Base-by-base conservation (phyloP, 192 early-diverging fungal genomes). In the Podochytrium sp. region DNA sequence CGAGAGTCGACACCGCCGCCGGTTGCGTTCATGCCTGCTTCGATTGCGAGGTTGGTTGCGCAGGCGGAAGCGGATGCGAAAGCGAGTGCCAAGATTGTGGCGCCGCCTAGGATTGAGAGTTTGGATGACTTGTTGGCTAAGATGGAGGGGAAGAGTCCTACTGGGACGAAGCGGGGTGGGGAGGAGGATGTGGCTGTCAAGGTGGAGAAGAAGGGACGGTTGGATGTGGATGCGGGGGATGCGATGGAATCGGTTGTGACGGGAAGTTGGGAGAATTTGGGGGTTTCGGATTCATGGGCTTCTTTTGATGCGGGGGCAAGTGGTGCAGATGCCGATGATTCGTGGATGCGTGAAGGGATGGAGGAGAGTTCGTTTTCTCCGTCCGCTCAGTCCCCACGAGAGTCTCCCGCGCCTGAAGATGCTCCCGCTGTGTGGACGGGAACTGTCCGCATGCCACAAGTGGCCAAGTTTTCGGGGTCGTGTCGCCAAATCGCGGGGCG, bases 401-500 rank as follows among this genome's bases (percentile, higher is more conserved):
- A 65, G 75, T 18, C 3, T 20, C 74, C 65, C 3, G 47, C 63
- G 25, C 47, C 40, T n/a, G 33, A 63, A 30, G 65, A 68, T 23
- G 39, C 29, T 34, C 14, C 14, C 47, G 51, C 58, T 55, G 76
- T 91, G 29, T 93, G 92, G 92, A 68, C 78, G 23, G 92, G 92
- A 3, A 71, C 74, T 1, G 63, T 91, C 18, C 78, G 80, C 20
- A 92, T 92, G 91, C 86, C 81, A 0, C 82, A 88, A 29, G 90
- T 92, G 16, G 85, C 84, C 1, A 80, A 79, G 52, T 90, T 93
- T 60, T 72, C 70, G 6, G 86, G 86, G 0, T 37, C 61, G 2
- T 89, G 88, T 3, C 47, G 68, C n/a, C 91, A 92, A 76, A 78
- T 92, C 20, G 88, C 85, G 3, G 90, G 90, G 2, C 71, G 80